Conservation (phyloP, 352 stramenopile species). For the Chrysophaeum taylorii region DNA sequence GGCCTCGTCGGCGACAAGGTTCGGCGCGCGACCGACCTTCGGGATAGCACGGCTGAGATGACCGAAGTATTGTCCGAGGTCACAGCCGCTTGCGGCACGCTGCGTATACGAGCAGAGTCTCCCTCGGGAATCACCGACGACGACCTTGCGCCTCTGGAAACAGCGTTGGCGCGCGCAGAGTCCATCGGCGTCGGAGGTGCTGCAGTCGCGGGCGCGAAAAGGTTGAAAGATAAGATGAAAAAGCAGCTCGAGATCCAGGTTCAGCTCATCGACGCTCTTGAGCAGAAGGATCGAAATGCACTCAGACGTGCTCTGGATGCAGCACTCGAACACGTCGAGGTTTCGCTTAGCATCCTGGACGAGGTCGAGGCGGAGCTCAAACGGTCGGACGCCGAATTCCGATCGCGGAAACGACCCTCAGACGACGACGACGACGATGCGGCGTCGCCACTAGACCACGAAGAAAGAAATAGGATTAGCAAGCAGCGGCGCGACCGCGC, state of each 20-base stretch:
- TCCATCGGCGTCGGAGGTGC: slow-evolving; percentile 16
- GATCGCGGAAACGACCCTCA: too few relatives aligned
- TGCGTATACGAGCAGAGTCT: slow-evolving; percentile 15
- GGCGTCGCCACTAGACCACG: slow-evolving; percentile 31
- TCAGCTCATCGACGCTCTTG: slow-evolving; percentile 27
- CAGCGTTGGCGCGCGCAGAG: slow-evolving; percentile 17
- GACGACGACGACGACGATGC: slow-evolving; percentile 29
- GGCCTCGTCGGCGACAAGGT: slow-evolving; percentile 20
- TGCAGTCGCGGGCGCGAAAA: slow-evolving; percentile 30
- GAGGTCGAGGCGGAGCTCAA: slow-evolving; percentile 16
- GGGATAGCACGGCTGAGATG: slow-evolving; percentile 11
- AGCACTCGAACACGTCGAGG: slow-evolving; percentile 32
- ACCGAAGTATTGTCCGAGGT: background rate
- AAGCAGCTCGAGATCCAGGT: slow-evolving; percentile 35
- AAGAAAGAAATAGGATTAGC: slow-evolving; percentile 27
- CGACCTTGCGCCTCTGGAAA: slow-evolving; percentile 19
- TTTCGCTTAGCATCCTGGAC: slow-evolving; percentile 33
- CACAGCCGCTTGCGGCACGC: slow-evolving; percentile 21
- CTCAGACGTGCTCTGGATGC: slow-evolving; percentile 27
- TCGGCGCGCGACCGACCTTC: slow-evolving; percentile 14
- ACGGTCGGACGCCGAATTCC: too few relatives aligned
- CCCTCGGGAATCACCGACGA: slow-evolving; percentile 20
- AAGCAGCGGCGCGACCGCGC: slow-evolving; percentile 31
- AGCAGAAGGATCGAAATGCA: slow-evolving; percentile 23
- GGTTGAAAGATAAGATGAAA: slow-evolving; percentile 32